Evolutionary conservation across 1,284 basidiomycete species (phyloP), one percentile per base, ranked within the genome.

Genomic region (Hemileia vastatrix): DNA sequence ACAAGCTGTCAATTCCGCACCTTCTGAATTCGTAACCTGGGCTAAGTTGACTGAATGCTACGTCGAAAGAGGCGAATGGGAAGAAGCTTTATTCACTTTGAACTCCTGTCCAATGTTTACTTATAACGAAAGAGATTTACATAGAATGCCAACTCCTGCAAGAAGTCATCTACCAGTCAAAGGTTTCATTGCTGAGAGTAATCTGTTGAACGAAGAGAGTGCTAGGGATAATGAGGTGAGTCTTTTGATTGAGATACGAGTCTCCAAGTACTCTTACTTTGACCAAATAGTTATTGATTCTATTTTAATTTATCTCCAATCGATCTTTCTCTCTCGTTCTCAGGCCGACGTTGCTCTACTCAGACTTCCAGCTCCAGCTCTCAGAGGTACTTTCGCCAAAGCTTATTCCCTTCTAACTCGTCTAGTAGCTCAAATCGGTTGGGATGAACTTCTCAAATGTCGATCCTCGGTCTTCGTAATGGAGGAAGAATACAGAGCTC

Each of bases 21-120:
- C 74, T 0, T 72, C 69, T 60, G 74, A 75, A 57, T 75, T 73
- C 45, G 65, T 70, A 48, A 75, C 74, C 0, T 75, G 74, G 74
- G 72, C 72, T 53, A 75, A 74, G 62, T 56, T 75, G 3, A 74
- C 73, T 0, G 72, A 75, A 60, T 71, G 67, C 64, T 73, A 72
- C 65, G 72, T 74, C 33, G 71, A 74, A 19, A 58, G 70, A 15
- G 68, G 64, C 8, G 66, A 73, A 23, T 75, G 72, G 72, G 69
- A 74, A 23, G 43, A 64, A 57, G 73, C 73, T 4, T 64, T 75
- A 11, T 74, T 71, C 53, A 75, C 74, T 45, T 66, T 75, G 49
- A 75, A 75, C 57, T 75, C 74, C 5, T 75, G 74, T 60, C 74
- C 74, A 9, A 75, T 75, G 74, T 75, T 75, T 57, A 74, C 74